Evolutionary conservation across 78 protist species (phyloP), one percentile per base, ranked within the genome.

Genomic region (Pelomyxa schiedti): DNA sequence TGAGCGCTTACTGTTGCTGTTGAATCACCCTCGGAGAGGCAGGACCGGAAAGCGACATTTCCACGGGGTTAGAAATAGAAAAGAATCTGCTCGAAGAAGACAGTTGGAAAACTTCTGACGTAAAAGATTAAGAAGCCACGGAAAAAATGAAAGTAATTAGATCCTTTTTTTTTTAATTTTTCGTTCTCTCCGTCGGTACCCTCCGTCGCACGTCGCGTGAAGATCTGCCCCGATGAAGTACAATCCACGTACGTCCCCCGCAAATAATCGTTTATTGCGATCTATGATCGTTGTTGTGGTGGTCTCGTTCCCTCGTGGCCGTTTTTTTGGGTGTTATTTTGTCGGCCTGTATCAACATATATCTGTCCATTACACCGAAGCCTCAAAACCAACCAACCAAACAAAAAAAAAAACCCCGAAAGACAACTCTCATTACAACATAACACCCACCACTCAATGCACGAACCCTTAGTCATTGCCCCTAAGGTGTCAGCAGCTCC

Each of bases 401-500:
- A n/a, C n/a, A n/a, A n/a, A n/a, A n/a, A n/a, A n/a, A n/a, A n/a
- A n/a, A n/a, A n/a, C n/a, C n/a, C n/a, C n/a, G n/a, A n/a, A n/a
- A n/a, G n/a, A n/a, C 58, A 16, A 47, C 58, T 16, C 58, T 16
- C 58, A 16, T 16, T 16, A 16, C 58, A 47, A 16, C 58, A 16
- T 47, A 16, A 16, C 58, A 16, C 58, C 58, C 32, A 16, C 58
- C 32, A 16, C 58, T 16, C 58, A 16, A 16, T 16, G 32, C 58
- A 47, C 58, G 58, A 47, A 47, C 32, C 58, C 32, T 16, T 16
- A 16, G n/a, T n/a, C n/a, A n/a, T n/a, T 16, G 58, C 58, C 58
- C 32, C 58, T 47, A 47, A 47, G 58, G 32, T 76, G 98, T 96
- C 29, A 42, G 86, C 69, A 84, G 93, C 0, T 77, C 94, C 28